Evolutionary conservation across 257 asterid genomes (phyloP), one percentile per base, ranked within the genome.

Genomic region (Plantago elongata): DNA sequence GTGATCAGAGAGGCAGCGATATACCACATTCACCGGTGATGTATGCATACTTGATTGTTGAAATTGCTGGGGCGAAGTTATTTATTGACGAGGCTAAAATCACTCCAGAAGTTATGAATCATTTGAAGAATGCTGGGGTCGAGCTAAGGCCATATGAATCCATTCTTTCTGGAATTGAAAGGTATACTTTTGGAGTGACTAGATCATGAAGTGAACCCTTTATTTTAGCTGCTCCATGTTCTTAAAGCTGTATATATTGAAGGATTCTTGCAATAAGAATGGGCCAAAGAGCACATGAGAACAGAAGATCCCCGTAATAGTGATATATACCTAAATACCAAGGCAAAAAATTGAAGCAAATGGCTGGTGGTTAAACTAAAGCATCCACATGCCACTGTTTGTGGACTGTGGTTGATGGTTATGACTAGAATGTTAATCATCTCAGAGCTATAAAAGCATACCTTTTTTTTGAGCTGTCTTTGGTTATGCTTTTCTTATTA

Each of bases 31-130:
- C 99, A 22, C 99, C 96, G 9, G 99, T 92, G 77, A 83, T 82
- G 90, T 92, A 92, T 64, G 97, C 97, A 3, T 87, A 92, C 74
- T 76, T 89, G 61, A 54, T 92, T 37, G 94, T 92, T 84, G 99
- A 89, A 84, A 76, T 72, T 63, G 94, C 84, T 70, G 87, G 86
- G 56, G 95, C 96, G 67, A 85, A 84, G 64, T 78, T 92, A 68
- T 87, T 86, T 73, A 69, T 86, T 40, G 84, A 89, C 69, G 80
- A 87, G 13, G 71, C 86, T 57, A 92, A 92, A 82, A 71, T 92
- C 62, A 81, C 79, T 47, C 77, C 89, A 34, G 88, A 84, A 70
- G 94, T 86, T 78, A 81, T 71, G 91, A 83, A 73, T 54, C 78
- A 86, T 78, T 75, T 89, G 90, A 79, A 79, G 76, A 75, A 72